These are phyloP conservation scores for Malassezia japonica DNA, from an alignment of 1,284 basidiomycete species.

Conservation along the genomic window DNA sequence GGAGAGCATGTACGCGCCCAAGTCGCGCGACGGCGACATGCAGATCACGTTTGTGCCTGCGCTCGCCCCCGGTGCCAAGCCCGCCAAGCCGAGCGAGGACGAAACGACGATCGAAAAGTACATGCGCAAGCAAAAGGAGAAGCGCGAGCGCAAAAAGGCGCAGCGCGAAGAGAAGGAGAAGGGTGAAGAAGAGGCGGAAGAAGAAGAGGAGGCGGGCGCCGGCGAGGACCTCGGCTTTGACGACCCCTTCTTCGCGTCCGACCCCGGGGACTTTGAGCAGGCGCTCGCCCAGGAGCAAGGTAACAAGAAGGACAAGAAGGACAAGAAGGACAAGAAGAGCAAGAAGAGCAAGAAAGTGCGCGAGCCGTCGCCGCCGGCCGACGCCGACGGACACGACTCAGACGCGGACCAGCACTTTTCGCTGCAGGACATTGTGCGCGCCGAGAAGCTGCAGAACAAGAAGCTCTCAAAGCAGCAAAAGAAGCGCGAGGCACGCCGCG, in stretches of 20 bases:
- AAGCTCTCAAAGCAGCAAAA: constrained; percentile 29
- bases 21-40: constrained; percentile 32
- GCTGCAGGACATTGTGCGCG: constrained; percentile 77
- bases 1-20: constrained; percentile 11
- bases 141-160: constrained; percentile 29
- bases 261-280: constrained; percentile 37
- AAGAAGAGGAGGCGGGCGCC: neutral
- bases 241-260: constrained; percentile 57
- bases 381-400: constrained; percentile 21
- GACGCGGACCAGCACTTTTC: constrained; percentile 63
- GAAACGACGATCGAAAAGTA: constrained; percentile 47
- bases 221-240: constrained; percentile 21
- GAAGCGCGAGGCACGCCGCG: constrained; percentile 23
- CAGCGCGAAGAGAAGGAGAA: constrained; percentile 7
- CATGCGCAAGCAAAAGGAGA: constrained; percentile 43
- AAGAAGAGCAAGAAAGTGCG: constrained; percentile 2
- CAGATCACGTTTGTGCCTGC: constrained; percentile 47
- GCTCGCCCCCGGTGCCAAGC: constrained; percentile 23
- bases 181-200: constrained; percentile 12
- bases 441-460: constrained; percentile 53
- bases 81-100: constrained; percentile 18
- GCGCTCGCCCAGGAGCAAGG: constrained; percentile 47
- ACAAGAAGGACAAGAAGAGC: constrained; percentile 13
- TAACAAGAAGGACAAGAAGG: constrained; percentile 7
- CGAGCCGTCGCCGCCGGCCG: neutral